Conservation (phyloP, 2,329 filamentous ascomycete species). For the Xylariales sp. region DNA sequence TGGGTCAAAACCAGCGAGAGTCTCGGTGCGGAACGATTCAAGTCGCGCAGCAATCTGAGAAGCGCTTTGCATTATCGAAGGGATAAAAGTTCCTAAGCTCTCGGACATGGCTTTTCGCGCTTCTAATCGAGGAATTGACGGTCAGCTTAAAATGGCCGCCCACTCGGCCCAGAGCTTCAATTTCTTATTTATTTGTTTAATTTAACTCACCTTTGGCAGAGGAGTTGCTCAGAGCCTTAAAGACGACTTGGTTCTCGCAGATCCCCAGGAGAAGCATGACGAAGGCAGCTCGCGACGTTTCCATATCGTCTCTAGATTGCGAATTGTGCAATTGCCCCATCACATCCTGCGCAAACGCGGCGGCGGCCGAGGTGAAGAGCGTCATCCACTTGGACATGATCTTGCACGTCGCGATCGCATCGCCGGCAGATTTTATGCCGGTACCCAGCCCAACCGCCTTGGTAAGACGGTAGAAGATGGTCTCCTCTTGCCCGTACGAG, state of each 20-base stretch:
- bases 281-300: constrained; percentile 57
- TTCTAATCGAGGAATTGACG: too few species aligned
- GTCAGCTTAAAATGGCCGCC: too few species aligned
- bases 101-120: constrained; percentile 45
- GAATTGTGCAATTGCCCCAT: constrained; percentile 40
- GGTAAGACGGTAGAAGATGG: constrained; percentile 88
- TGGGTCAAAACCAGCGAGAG: constrained; percentile 51
- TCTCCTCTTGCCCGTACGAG: constrained; percentile 70
- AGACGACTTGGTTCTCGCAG: constrained; percentile 53
- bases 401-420: constrained; percentile 46
- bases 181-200: too few species aligned
- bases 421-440: constrained; percentile 39
- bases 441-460: constrained; percentile 68
- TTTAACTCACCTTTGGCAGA: constrained; percentile 49
- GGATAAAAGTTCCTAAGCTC: constrained; percentile 49
- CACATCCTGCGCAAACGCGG: constrained; percentile 42
- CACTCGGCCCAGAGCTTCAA: too few species aligned
- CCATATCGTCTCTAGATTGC: constrained; percentile 52
- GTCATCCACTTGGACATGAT: constrained; percentile 56
- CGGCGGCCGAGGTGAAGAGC: constrained; percentile 47
- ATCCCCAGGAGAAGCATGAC: constrained; percentile 59
- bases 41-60: constrained; percentile 50
- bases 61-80: constrained; percentile 51
- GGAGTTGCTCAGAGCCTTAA: constrained; percentile 48
- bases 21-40: constrained; percentile 54